These are phyloP conservation scores for Daedaleopsis sinensis DNA, from an alignment of 768 basidiomycete genomes.

Conservation along the genomic window DNA sequence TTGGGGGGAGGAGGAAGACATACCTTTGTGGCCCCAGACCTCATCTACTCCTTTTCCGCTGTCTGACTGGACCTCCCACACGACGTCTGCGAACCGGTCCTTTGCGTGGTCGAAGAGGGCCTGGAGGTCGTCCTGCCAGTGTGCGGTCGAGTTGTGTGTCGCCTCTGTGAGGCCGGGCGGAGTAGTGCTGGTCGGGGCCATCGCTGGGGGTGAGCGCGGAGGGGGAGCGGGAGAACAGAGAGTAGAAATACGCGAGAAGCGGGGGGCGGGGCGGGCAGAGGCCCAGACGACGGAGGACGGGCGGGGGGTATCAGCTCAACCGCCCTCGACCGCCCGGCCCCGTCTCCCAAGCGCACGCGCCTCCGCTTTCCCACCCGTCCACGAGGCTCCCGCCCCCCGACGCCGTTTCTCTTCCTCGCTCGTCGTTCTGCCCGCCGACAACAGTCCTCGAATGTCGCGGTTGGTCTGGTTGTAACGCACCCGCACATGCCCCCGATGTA, in stretches of 20 bases:
- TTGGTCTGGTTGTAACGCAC: neutral
- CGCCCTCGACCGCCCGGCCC: neutral
- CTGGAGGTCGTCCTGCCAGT: slow-evolving; percentile 84
- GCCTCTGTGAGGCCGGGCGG: slow-evolving; percentile 67
- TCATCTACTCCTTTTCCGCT: slow-evolving; percentile 45
- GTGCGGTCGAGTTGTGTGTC: slow-evolving; percentile 62
- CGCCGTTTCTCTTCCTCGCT: neutral
- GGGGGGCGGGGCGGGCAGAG: neutral
- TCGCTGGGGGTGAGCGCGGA: slow-evolving; percentile 2
- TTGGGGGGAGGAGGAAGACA: slow-evolving; percentile 22
- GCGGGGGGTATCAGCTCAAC: slow-evolving; percentile 7
- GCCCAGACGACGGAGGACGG: neutral
- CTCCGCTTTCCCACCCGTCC: slow-evolving; percentile 1
- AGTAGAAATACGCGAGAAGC: neutral
- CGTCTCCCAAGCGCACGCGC: neutral
- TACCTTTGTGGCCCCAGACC: slow-evolving; percentile 97
- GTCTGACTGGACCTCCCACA: slow-evolving; percentile 77
- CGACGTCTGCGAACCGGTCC: slow-evolving; percentile 94
- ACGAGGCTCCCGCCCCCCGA: slow-evolving; percentile 12
- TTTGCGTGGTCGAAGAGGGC: slow-evolving; percentile 80
- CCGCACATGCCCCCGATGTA: slow-evolving; percentile 25
- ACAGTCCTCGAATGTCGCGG: neutral
- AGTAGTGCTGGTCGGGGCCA: slow-evolving; percentile 28
- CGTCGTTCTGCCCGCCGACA: neutral
- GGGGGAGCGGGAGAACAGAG: slow-evolving; percentile 3